Evolutionary conservation across 1,139 yeast species (phyloP).

Genomic region (Taiozyma sp.): DNA sequence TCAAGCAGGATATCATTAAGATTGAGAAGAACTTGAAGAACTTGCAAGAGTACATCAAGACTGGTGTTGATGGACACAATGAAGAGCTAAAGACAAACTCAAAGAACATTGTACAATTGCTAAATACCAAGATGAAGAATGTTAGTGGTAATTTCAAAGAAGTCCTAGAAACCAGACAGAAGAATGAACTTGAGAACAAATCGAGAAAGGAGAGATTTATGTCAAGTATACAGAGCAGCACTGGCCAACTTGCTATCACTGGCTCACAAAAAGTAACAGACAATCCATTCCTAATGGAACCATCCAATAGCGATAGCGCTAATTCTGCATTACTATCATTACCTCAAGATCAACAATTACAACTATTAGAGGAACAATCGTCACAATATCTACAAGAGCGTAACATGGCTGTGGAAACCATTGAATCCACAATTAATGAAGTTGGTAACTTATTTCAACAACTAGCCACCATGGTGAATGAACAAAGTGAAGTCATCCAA

Average conservation of each 20-base stretch:
- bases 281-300: constrained; percentile 33
- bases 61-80: constrained; percentile 33
- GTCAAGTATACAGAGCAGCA: constrained; percentile 37
- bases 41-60: constrained; percentile 48
- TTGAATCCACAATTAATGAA: constrained; percentile 92
- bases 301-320: constrained; percentile 2
- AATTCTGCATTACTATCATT: constrained; percentile 27
- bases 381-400: constrained; percentile 74
- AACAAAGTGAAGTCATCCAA: constrained; percentile 94
- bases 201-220: constrained; percentile 82
- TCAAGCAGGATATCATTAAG: constrained; percentile 86
- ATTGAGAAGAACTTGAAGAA: constrained; percentile 74
- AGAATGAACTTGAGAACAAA: constrained; percentile 75
- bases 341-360: constrained; percentile 75
- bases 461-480: constrained; percentile 95
- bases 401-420: constrained; percentile 88
- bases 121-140: constrained; percentile 86
- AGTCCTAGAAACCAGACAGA: constrained; percentile 83
- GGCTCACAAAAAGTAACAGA: constrained; percentile 24
- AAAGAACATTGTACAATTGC: constrained; percentile 77
- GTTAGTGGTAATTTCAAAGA: constrained; percentile 88
- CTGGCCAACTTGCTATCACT: constrained; percentile 6
- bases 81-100: constrained; percentile 49
- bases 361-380: constrained; percentile 68
- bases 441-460: constrained; percentile 94